Base-by-base conservation (phyloP, 768 basidiomycete genomes). In the Crepidotus variabilis region DNA sequence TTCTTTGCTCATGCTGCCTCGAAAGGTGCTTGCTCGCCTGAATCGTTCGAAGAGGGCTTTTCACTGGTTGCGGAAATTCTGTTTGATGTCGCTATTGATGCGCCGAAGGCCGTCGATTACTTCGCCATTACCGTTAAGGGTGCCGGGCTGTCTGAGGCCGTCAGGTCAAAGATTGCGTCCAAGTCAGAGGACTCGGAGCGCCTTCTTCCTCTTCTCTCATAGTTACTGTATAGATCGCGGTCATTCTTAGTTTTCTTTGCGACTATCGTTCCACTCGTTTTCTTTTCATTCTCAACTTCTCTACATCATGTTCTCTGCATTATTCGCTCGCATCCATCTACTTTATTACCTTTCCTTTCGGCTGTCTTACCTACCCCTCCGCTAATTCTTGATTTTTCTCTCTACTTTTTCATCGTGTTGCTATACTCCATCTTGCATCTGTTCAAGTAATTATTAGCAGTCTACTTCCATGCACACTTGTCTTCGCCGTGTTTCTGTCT, bases 71-170 rank as follows among this genome's bases (percentile, higher is more conserved):
- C 87, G 23, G 91, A 93, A 71, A 72, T 86, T 54, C 78, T 98
- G 63, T 92, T 94, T 64, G 94, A 98, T 66, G 82, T 94, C 56
- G 86, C 88, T 28, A 87, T 94, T 62, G 94, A 98, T 68, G 90
- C 89, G 47, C 95, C 96, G 8, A 87, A 87, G 65, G 96, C 94
- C 0, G 87, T 88, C 74, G 69, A 79, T 45, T 82, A 86, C 57
- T 85, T 92, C 68, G 90, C 85, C 11, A 75, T 82, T 57, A 83
- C 96, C 75, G 71, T 96, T 56, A 85, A 81, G 67, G 86, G 84
- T 32, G 82, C 87, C 16, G 78, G 77, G 23, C 71, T 94, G 64
- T 83, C 87, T 60, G 81, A 84, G 58, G 85, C 83, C 58, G 76
- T 78, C 51, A 77, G 78, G 49, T 69, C 72, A 55, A 81, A 78